These are phyloP conservation scores for Spizellomyces punctatus DNA, from an alignment of 192 early-diverging fungal species.

Conservation along the genomic window DNA sequence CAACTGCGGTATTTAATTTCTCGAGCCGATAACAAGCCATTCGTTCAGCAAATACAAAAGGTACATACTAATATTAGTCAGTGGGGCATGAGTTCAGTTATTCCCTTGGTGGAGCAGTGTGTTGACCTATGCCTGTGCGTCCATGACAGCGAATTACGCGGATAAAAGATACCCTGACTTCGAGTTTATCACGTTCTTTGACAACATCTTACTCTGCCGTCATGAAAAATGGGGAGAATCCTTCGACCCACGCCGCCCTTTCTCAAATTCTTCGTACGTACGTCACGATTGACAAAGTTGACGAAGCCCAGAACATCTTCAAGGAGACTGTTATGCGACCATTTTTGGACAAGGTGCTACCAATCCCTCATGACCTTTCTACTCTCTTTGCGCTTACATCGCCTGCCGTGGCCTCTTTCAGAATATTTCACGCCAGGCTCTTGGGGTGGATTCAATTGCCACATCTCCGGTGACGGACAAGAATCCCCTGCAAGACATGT, in stretches of 20 bases:
- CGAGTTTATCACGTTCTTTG: constrained; percentile 60
- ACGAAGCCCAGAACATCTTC: constrained; percentile 67
- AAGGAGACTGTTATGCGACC: constrained; percentile 35
- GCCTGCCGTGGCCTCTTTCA: not conserved
- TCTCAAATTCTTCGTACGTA: constrained; percentile 76
- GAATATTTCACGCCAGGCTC: constrained; percentile 16
- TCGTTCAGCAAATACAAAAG: constrained; percentile 77
- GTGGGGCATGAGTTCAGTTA: too few species aligned
- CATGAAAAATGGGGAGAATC: constrained; percentile 38
- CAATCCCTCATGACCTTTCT: too few species aligned
- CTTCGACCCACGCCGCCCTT: constrained; percentile 48
- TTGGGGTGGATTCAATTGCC: not conserved
- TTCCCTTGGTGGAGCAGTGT: too few species aligned
- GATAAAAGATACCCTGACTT: constrained; percentile 72
- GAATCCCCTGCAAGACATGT: constrained; percentile 57
- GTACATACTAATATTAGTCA: constrained; percentile 43
- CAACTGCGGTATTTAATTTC: constrained; percentile 78
- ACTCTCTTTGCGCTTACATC: too few species aligned
- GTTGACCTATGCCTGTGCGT: too few species aligned
- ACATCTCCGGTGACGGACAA: constrained; percentile 2
- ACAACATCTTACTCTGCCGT: constrained; percentile 37
- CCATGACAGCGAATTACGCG: constrained; percentile 58
- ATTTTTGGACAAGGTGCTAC: constrained; percentile 54
- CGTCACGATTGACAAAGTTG: constrained; percentile 69
- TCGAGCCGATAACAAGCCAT: constrained; percentile 55